Conservation (phyloP, 2,329 filamentous ascomycete genomes). For the Epichloe typhina region DNA sequence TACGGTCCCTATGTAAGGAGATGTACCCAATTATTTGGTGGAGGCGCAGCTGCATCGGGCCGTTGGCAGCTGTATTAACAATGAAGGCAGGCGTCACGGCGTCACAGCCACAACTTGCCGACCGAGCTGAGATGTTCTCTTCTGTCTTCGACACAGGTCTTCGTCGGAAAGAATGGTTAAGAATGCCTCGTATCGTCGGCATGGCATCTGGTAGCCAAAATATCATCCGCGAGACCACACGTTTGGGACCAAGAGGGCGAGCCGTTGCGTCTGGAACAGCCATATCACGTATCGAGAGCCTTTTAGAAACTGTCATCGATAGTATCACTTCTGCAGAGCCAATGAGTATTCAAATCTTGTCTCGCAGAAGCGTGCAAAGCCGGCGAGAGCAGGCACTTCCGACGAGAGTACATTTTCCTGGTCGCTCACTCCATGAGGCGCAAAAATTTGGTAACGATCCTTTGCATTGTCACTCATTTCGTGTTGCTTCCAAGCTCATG, state of each 20-base stretch:
- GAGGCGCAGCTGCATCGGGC: not conserved
- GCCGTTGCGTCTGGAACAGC: constrained; percentile 1
- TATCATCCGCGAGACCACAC: not conserved
- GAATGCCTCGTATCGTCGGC: not conserved
- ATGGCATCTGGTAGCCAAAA: constrained; percentile 1
- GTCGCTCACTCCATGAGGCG: constrained; percentile 31
- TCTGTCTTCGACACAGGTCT: too few relatives aligned
- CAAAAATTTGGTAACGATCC: constrained; percentile 35
- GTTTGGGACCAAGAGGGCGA: not conserved
- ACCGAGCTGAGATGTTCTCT: too few relatives aligned
- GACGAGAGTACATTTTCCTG: constrained; percentile 30
- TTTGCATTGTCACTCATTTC: not conserved
- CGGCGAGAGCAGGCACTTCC: constrained; percentile 2
- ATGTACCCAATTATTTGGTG: too few relatives aligned
- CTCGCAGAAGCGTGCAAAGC: constrained; percentile 9
- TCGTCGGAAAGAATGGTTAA: too few relatives aligned
- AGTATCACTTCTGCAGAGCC: constrained; percentile 14
- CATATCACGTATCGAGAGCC: constrained; percentile 18
- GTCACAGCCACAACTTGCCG: too few relatives aligned
- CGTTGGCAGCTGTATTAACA: not conserved
- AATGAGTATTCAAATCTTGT: constrained; percentile 15
- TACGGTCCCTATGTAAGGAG: too few relatives aligned
- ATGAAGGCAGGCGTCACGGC: not conserved
- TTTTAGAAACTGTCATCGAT: constrained; percentile 19
- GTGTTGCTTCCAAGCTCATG: not conserved